Evolutionary conservation across 257 asterid species (phyloP), one percentile per base, ranked within the genome.

Genomic region (Echium plantagineum): DNA sequence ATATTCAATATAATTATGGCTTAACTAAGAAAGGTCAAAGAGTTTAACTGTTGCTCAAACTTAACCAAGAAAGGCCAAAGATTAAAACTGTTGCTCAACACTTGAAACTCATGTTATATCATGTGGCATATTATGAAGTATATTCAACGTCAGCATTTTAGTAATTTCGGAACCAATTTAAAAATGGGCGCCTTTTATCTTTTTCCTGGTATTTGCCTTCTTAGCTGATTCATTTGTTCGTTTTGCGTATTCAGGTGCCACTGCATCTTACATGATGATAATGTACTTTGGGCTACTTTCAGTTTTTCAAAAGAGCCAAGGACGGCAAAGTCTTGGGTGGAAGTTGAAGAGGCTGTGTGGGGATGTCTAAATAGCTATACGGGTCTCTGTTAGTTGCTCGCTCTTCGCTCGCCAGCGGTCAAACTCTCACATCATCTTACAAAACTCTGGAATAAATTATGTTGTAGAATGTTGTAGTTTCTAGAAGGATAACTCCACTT

Each of bases 331-430:
- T 70, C 95, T 35, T 88, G 97, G 97, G 95, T 85, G 69, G 94
- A 91, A 74, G 97, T 88, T 21, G 98, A 91, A 75, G 79, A 81
- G 62, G 78, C 75, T 74, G 89, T 88, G 26, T 91, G 97, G 98
- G 98, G 94, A 52, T 80, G 74, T 69, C 77, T 88, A 2, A 88
- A 88, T 66, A 63, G 58, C 67, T 84, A 81, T 51, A 63, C 73
- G 1, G 74, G 77, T 72, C 60, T 64, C 64, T 59, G 57, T 59
- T 74, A 56, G 72, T 20, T 52, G n/a, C 20, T 19, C 31, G n/a
- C 63, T 72, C 68, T 58, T 28, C 38, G 24, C 30, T 60, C 30
- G 42, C 20, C 55, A 31, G 26, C 18, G 6, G 26, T 61, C 7
- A 5, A 42, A 28, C 18, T 10, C 51, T 21, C 21, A 32, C 8